Evolutionary conservation across 768 basidiomycete species (phyloP).

Genomic region (Boletus rufocinnamomeus): DNA sequence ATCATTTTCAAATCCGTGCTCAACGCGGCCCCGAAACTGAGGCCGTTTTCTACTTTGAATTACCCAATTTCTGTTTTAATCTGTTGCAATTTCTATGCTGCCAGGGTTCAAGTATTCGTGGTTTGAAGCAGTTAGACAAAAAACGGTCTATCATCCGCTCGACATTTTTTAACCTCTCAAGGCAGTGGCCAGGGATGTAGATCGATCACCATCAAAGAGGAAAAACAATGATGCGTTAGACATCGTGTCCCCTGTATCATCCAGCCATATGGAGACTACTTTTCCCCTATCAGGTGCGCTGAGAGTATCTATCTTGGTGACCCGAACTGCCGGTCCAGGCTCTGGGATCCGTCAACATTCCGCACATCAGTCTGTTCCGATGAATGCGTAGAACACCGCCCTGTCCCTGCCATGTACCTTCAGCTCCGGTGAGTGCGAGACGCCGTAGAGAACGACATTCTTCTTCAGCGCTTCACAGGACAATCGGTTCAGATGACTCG

Average conservation of each 20-base stretch:
- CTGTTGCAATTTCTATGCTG: background rate
- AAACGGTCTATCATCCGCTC: background rate
- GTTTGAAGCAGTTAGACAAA: background rate
- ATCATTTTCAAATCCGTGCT: too few species aligned
- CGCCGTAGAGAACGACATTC: background rate
- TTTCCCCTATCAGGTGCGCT: background rate
- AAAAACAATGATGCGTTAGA: background rate
- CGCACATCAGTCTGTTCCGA: too few species aligned
- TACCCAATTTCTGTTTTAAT: background rate
- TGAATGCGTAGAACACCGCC: background rate
- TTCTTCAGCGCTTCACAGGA: background rate
- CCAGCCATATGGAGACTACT: too few species aligned
- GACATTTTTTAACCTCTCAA: background rate
- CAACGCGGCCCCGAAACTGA: too few species aligned
- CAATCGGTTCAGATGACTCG: slow-evolving; percentile 1
- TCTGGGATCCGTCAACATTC: background rate
- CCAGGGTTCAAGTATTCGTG: background rate
- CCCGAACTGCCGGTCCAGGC: background rate
- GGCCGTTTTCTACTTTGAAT: too few species aligned
- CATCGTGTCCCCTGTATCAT: background rate
- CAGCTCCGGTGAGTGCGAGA: background rate
- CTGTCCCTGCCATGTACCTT: background rate
- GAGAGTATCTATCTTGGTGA: background rate
- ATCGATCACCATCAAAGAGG: background rate
- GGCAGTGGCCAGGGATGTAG: background rate